These are phyloP conservation scores for Acorus calamus DNA, from an alignment of 106 monocot species.

Conservation along the genomic window DNA sequence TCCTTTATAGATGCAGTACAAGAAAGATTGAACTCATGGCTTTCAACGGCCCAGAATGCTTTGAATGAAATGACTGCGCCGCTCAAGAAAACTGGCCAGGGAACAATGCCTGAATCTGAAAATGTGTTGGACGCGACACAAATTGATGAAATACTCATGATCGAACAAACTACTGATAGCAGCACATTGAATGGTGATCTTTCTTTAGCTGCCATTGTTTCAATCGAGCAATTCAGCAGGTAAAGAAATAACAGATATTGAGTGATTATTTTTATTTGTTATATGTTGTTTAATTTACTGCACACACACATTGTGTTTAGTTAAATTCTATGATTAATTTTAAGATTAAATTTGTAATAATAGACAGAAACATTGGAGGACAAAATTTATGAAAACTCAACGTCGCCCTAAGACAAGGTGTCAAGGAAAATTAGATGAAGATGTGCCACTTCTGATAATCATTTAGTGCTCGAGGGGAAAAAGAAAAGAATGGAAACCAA, in stretches of 20 bases:
- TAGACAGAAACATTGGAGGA: too few species aligned
- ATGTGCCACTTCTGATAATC: too few species aligned
- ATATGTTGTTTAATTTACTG: not conserved
- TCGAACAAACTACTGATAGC: constrained; percentile 59
- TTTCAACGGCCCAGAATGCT: constrained; percentile 46
- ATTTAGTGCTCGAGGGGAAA: too few species aligned
- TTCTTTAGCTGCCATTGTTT: constrained; percentile 52
- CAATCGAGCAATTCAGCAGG: constrained; percentile 94
- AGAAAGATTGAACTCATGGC: constrained; percentile 57
- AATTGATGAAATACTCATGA: constrained; percentile 38
- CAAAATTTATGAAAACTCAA: too few species aligned
- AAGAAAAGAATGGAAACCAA: too few species aligned
- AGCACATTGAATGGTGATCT: constrained; percentile 44
- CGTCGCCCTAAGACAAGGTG: too few species aligned
- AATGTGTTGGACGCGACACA: constrained; percentile 15
- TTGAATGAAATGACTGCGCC: constrained; percentile 52
- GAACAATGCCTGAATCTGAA: constrained; percentile 10
- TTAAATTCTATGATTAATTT: too few species aligned
- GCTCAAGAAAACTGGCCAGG: constrained; percentile 31
- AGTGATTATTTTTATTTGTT: too few species aligned
- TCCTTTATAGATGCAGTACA: constrained; percentile 40
- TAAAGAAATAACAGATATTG: constrained; percentile 1
- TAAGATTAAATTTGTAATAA: too few species aligned
- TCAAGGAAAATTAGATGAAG: too few species aligned
- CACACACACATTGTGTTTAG: too few species aligned